These are phyloP conservation scores for Zancudomyces culisetae DNA, from an alignment of 371 early-diverging fungal genomes.

Conservation along the genomic window DNA sequence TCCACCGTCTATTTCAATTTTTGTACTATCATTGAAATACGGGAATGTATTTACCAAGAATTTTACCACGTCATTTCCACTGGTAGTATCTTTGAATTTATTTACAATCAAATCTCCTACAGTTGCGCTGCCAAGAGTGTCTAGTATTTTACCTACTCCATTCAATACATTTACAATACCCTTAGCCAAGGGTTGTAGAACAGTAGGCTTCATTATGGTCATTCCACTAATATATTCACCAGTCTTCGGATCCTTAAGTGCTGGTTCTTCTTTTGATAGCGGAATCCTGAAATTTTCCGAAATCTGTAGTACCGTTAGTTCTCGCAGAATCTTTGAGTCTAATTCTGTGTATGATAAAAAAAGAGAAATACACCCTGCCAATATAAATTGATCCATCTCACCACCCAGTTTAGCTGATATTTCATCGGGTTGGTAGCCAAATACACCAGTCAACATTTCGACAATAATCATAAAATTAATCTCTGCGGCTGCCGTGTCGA, in stretches of 20 bases:
- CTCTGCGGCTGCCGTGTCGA: constrained; percentile 46
- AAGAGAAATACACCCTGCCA: constrained; percentile 66
- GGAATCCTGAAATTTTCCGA: constrained; percentile 22
- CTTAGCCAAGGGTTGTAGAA: constrained; percentile 39
- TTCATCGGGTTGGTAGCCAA: constrained; percentile 32
- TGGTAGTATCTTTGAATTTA: neutral
- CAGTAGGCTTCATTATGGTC: constrained; percentile 43
- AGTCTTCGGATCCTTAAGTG: constrained; percentile 1
- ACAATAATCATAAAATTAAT: constrained; percentile 50
- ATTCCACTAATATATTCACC: constrained; percentile 20
- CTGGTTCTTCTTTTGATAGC: constrained; percentile 17
- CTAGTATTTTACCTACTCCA: constrained; percentile 42
- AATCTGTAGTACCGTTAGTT: constrained; percentile 17
- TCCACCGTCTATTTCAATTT: neutral
- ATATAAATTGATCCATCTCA: constrained; percentile 41
- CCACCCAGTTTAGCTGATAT: neutral
- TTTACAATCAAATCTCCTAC: constrained; percentile 46
- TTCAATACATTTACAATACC: constrained; percentile 40
- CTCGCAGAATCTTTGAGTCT: constrained; percentile 13
- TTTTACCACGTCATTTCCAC: neutral
- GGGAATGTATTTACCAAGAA: neutral
- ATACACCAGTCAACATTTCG: constrained; percentile 30
- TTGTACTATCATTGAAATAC: neutral
- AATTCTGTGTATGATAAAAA: constrained; percentile 32
- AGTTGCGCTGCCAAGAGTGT: constrained; percentile 31